Base-by-base conservation (phyloP, 768 basidiomycete genomes). In the Psilocybe tampanensis region DNA sequence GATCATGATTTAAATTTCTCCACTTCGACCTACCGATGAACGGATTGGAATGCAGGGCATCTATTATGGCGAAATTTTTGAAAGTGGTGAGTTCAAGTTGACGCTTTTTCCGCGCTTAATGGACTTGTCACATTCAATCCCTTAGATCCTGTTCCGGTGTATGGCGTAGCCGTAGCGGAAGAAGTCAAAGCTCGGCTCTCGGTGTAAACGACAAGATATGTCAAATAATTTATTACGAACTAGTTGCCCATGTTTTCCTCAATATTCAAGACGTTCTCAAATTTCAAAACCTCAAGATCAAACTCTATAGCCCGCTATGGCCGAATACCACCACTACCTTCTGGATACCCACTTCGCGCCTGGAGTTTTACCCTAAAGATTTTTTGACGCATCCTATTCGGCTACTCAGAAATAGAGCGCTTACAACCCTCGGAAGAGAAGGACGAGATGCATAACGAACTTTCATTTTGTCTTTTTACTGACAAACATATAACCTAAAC, bases 111-210 rank as follows among this genome's bases (percentile, higher is more conserved):
- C 45, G 22, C 21, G 7, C n/a, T n/a, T n/a, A n/a, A n/a, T 12
- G n/a, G 2, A 33, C 18, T 11, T 18, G 52, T 56, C 42, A 12
- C 21, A 8, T 19, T 44, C n/a, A 15, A n/a, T n/a, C 21, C 19
- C 29, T 5, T 29, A 70, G 72, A 53, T 47, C 45, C 55, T 7
- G 90, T 91, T 48, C 88, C 88, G 11, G 82, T 89, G 1, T 70
- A 85, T 56, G 86, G 83, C 0, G 78, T 80, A 23, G 73, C 74
- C 1, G 76, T 91, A 13, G 84, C 80, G 1, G 68, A 77, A 53
- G 69, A 85, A 54, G 84, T 91, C 36, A 82, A 85, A 63, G 79
- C 84, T 54, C 80, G 83, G 39, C 69, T 86, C 39, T 58, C 51
- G 12, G n/a, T 19, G 8, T 22, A 33, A 41, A 22, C 18, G 49